Evolutionary conservation across 2,329 filamentous ascomycete species (phyloP).

Genomic region (Ceratocystis colombiana): DNA sequence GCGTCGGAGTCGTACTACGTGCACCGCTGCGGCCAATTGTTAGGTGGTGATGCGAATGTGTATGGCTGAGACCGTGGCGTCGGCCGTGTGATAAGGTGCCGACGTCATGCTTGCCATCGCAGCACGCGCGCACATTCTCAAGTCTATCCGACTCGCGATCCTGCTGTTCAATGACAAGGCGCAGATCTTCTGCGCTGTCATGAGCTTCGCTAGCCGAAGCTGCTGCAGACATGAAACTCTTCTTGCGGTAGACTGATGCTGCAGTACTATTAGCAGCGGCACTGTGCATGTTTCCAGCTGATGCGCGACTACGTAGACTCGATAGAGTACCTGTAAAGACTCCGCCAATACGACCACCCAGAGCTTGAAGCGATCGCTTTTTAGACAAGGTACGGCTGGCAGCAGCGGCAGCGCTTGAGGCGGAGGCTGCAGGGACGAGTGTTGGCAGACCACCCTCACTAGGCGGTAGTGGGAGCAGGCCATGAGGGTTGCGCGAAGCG

Average conservation of each 20-base stretch:
- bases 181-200: slow-evolving; percentile 73
- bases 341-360: slow-evolving; percentile 49
- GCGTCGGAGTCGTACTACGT: slow-evolving; percentile 15
- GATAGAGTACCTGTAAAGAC: slow-evolving; percentile 43
- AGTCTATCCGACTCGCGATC: slow-evolving; percentile 67
- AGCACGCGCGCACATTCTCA: slow-evolving; percentile 94
- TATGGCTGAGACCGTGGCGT: slow-evolving; percentile 13
- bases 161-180: slow-evolving; percentile 67
- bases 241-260: slow-evolving; percentile 21
- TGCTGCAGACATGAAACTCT: slow-evolving; percentile 21
- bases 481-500: slow-evolving; percentile 24
- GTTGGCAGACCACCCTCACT: slow-evolving; percentile 34
- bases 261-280: background rate
- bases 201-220: slow-evolving; percentile 51
- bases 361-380: slow-evolving; percentile 37
- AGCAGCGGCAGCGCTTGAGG: slow-evolving; percentile 32
- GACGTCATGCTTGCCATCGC: slow-evolving; percentile 86
- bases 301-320: slow-evolving; percentile 44
- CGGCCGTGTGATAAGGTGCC: slow-evolving; percentile 38
- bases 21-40: slow-evolving; percentile 2
- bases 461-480: slow-evolving; percentile 38
- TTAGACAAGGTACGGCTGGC: slow-evolving; percentile 29
- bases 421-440: background rate
- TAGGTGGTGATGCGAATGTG: slow-evolving; percentile 17
- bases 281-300: slow-evolving; percentile 18